Conservation (phyloP, 2,329 filamentous ascomycete genomes). For the Talaromyces sp. region DNA sequence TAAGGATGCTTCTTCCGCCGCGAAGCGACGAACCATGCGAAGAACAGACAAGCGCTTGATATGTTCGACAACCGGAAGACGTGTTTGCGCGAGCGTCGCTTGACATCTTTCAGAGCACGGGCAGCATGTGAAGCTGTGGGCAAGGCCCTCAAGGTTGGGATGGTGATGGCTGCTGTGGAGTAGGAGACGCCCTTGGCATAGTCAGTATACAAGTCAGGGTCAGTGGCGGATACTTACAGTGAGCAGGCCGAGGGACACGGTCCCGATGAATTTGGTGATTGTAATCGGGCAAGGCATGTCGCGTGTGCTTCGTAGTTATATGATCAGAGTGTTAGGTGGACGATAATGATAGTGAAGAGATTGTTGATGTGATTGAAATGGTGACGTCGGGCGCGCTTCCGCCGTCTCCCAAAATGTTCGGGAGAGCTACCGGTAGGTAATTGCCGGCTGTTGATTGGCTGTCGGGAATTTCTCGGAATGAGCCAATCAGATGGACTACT, state of each 20-base stretch:
- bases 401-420: slow-evolving; percentile 9
- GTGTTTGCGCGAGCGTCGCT: slow-evolving; percentile 62
- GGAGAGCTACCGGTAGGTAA: slow-evolving; percentile 9
- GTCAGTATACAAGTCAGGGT: slow-evolving; percentile 20
- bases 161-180: slow-evolving; percentile 71
- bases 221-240: slow-evolving; percentile 64
- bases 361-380: neutral
- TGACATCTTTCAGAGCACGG: slow-evolving; percentile 68
- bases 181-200: slow-evolving; percentile 76
- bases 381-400: slow-evolving; percentile 16
- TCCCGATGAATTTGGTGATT: slow-evolving; percentile 88
- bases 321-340: neutral
- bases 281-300: slow-evolving; percentile 69
- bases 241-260: slow-evolving; percentile 80
- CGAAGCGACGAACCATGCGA: slow-evolving; percentile 76
- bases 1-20: slow-evolving; percentile 78
- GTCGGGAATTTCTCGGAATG: neutral
- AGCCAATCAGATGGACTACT: slow-evolving; percentile 6
- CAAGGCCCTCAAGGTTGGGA: slow-evolving; percentile 77
- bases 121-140: slow-evolving; percentile 71
- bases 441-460: slow-evolving; percentile 13
- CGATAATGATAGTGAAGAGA: neutral
- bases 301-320: neutral
- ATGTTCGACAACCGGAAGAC: slow-evolving; percentile 66
- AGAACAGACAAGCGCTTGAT: slow-evolving; percentile 68